These are phyloP conservation scores for Pontederia paniculata DNA, from an alignment of 176 grass and related monocot species.

Conservation along the genomic window DNA sequence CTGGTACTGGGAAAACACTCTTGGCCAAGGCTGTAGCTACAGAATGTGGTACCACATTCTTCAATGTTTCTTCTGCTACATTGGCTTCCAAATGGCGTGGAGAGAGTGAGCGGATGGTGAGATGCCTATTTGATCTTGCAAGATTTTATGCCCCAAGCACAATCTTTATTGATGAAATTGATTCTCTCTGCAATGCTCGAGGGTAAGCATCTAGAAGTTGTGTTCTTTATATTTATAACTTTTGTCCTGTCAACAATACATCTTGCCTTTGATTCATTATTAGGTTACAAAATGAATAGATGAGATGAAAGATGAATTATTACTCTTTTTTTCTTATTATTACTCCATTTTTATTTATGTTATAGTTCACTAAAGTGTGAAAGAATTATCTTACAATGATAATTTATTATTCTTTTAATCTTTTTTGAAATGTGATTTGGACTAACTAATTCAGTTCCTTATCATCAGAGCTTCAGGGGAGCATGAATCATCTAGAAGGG, in stretches of 20 bases:
- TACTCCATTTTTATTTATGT: too few species aligned
- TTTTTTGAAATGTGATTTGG: slow-evolving; percentile 2
- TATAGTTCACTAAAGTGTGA: too few species aligned
- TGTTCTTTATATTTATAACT: too few species aligned
- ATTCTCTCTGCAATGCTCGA: slow-evolving; percentile 86
- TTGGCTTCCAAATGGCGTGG: slow-evolving; percentile 97
- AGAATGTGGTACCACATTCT: slow-evolving; percentile 98
- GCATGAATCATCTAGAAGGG: slow-evolving; percentile 97
- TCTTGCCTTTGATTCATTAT: neutral
- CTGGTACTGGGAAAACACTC: slow-evolving; percentile 94
- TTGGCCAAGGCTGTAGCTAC: slow-evolving; percentile 98
- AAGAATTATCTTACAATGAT: too few species aligned
- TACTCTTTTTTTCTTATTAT: too few species aligned
- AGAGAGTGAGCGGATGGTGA: slow-evolving; percentile 94
- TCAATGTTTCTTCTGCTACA: slow-evolving; percentile 98
- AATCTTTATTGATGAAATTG: slow-evolving; percentile 98
- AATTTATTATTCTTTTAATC: slow-evolving; percentile 13
- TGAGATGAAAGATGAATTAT: too few species aligned
- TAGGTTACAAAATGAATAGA: neutral
- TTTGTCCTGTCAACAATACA: too few species aligned
- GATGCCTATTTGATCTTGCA: slow-evolving; percentile 88
- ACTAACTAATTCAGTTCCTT: neutral
- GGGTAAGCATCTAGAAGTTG: slow-evolving; percentile 40
- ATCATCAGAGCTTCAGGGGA: slow-evolving; percentile 72
- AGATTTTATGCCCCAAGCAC: slow-evolving; percentile 93